Evolutionary conservation across 1,284 basidiomycete genomes (phyloP).

Genomic region (Xerocomus minutiporus): DNA sequence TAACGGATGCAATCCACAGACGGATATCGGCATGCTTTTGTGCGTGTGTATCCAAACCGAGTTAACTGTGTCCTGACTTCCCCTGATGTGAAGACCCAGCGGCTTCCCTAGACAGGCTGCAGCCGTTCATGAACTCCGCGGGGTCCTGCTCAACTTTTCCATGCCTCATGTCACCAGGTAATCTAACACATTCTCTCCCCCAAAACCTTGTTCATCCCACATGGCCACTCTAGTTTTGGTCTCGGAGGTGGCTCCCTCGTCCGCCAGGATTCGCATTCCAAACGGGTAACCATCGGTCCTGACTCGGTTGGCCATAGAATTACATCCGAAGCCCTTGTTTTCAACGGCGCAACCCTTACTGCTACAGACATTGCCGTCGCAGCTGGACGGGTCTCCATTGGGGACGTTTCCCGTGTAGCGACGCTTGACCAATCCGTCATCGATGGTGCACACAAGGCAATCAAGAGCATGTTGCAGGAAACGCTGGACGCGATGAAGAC

Average conservation of each 20-base stretch:
- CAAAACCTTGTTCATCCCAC: background rate
- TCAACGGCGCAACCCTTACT: constrained; percentile 49
- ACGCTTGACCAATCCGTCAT: constrained; percentile 26
- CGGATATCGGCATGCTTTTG: constrained; percentile 35
- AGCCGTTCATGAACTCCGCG: constrained; percentile 40
- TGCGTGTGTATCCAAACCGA: constrained; percentile 17
- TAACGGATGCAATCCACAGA: constrained; percentile 22
- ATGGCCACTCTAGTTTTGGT: constrained; percentile 36
- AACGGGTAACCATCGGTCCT: constrained; percentile 48
- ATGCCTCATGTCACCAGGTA: constrained; percentile 41
- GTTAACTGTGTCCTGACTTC: constrained; percentile 11
- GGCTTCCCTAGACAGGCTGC: constrained; percentile 50
- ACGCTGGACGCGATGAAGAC: constrained; percentile 56
- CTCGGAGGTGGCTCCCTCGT: constrained; percentile 55
- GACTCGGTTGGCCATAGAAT: constrained; percentile 57
- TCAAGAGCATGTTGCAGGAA: constrained; percentile 48
- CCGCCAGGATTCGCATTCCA: constrained; percentile 30
- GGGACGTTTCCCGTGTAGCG: constrained; percentile 35
- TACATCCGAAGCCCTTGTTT: constrained; percentile 44
- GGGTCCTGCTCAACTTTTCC: constrained; percentile 33
- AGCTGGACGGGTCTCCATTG: constrained; percentile 38
- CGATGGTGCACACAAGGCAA: constrained; percentile 36
- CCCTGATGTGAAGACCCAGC: constrained; percentile 21
- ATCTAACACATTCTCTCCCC: constrained; percentile 6
- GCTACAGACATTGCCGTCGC: constrained; percentile 56